Evolutionary conservation across 176 grass and related monocot species (phyloP), one percentile per base, ranked within the genome.

Genomic region (Aegilops umbellulata): DNA sequence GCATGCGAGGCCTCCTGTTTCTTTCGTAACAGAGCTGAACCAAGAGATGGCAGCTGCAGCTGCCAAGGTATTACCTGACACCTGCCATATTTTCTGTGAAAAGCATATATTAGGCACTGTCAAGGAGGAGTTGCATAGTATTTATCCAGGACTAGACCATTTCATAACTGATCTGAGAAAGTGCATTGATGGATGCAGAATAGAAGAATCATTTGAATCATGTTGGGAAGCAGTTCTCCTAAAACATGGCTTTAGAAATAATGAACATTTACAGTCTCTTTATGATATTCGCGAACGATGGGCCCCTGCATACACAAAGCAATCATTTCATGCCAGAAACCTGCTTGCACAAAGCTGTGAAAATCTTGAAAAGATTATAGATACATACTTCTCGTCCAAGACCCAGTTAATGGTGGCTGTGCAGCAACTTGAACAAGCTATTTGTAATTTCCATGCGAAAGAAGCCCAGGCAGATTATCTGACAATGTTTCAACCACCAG

Each of bases 401-500:
- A 90, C 94, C 60, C 84, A 94, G 25, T 85, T 98, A 60, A 62
- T 31, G 10, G 79, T 92, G 32, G 91, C 92, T 23, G 88, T 95
- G 39, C 76, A 57, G 42, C 91, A 98, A 80, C 82, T 98, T 80
- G 65, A 61, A 61, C 88, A 94, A 47, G 88, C 73, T 39, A 83
- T 98, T 76, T 87, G 84, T 73, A 91, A n/a, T 76, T 89, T 49
- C 51, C 82, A 87, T 79, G 92, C 89, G 24, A 89, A 65, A 25
- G 96, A 98, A 85, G 80, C 82, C 69, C 92, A 90, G 77, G 91
- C 76, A 0, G 96, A 98, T 89, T 98, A 94, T 88, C 49, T 89
- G 11, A 95, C 96, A 82, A 84, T 76, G 30, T 95, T 92, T 85
- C 86, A 94, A 78, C 90, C 77, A 72, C 92, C 94, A 58, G 47